Percentiles rank a stretch among this genome's conserved stretches.
phyloP scores from a whole-genome alignment of 352 stramenopile genomes.

The Globisporangium mamillatum region DNA sequence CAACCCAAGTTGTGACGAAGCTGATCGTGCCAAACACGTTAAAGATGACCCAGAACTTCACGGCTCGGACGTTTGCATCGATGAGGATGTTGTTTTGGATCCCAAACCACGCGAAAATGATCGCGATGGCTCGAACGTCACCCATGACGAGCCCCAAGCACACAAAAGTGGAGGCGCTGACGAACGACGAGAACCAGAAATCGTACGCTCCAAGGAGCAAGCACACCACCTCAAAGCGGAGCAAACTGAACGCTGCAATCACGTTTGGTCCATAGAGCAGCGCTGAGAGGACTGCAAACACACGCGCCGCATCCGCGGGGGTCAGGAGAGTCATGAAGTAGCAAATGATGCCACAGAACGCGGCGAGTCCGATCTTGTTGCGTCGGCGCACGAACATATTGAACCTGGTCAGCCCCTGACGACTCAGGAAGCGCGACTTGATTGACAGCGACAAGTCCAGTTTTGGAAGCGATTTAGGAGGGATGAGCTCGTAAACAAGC shows the following conservation, averaged over 20 bases:
- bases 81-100: conserved; percentile 17
- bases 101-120: conserved; percentile 8
- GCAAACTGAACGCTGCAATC: background rate
- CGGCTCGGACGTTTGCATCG: conserved; percentile 15
- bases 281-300: background rate
- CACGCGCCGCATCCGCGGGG: background rate
- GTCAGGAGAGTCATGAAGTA: conserved; percentile 7
- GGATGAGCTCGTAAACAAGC: conserved; percentile 11
- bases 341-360: background rate
- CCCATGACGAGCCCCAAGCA: background rate
- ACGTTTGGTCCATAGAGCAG: background rate
- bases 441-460: conserved; percentile 23
- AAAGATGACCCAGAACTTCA: conserved; percentile 16
- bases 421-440: conserved; percentile 20
- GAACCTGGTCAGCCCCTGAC: background rate
- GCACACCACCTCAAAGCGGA: conserved; percentile 15
- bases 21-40: background rate
- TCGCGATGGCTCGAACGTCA: conserved; percentile 7
- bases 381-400: conserved; percentile 2
- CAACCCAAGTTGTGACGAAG: conserved; percentile 1
- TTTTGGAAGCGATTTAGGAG: background rate
- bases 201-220: conserved; percentile 15
- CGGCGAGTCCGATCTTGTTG: background rate
- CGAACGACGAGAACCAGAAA: conserved; percentile 13
- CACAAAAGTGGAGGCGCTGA: conserved; percentile 7